Conservation (phyloP, 371 early-diverging fungal species). For the Capillidium heterosporum region DNA sequence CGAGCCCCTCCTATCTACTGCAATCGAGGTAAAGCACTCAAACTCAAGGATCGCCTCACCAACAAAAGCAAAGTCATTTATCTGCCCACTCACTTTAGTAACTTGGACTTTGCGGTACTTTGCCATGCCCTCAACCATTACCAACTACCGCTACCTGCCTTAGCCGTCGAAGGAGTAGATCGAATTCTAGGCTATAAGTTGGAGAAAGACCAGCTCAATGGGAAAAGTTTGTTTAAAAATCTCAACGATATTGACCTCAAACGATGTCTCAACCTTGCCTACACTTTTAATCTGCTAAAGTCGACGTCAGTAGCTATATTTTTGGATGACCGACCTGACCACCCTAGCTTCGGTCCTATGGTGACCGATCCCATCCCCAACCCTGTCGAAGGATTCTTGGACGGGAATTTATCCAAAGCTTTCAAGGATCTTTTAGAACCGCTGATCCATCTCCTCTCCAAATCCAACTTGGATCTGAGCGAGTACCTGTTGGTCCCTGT, state of each 20-base stretch:
- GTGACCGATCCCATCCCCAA: too few relatives aligned
- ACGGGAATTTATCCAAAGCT: too few relatives aligned
- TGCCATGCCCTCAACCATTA: neutral
- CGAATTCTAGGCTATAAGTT: neutral
- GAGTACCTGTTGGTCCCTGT: too few relatives aligned
- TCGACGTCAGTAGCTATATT: neutral
- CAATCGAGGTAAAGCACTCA: neutral
- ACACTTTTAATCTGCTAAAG: too few relatives aligned
- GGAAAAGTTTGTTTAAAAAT: too few relatives aligned
- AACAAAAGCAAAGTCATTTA: neutral
- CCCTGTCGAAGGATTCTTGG: too few relatives aligned
- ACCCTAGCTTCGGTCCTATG: too few relatives aligned
- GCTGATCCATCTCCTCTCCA: too few relatives aligned
- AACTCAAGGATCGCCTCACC: neutral
- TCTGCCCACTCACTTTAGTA: neutral
- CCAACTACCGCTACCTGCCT: neutral
- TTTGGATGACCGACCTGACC: neutral
- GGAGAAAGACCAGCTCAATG: neutral
- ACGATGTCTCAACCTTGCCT: too few relatives aligned
- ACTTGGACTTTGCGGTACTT: neutral
- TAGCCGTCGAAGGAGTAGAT: neutral
- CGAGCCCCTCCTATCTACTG: neutral
- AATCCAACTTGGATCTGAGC: too few relatives aligned
- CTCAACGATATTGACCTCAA: too few relatives aligned
- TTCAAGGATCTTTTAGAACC: too few relatives aligned